Conservation (phyloP, 345 rosid species). For the Passiflora organensis region DNA sequence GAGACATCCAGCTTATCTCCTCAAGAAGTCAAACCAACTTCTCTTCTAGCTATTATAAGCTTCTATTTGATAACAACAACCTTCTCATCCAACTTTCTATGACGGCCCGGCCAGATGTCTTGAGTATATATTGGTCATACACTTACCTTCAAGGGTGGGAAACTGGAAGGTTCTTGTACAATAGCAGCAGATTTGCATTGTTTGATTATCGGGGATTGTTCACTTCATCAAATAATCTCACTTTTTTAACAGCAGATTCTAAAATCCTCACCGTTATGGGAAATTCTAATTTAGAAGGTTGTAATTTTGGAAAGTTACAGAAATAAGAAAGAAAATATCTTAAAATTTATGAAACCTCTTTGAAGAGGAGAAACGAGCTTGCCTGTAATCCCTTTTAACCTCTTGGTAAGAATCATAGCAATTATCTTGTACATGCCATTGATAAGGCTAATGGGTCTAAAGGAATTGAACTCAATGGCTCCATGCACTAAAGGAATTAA, state of each 20-base stretch:
- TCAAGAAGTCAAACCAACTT: conserved; percentile 2
- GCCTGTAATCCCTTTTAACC: too few relatives aligned
- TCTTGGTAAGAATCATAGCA: too few relatives aligned
- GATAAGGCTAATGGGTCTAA: too few relatives aligned
- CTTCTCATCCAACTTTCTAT: conserved; percentile 6
- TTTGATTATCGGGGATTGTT: conserved; percentile 1
- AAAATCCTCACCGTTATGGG: too few relatives aligned
- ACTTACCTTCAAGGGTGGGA: not conserved
- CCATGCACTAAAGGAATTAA: not conserved
- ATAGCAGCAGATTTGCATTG: conserved; percentile 5
- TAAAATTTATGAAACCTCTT: too few relatives aligned
- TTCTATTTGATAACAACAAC: conserved; percentile 4
- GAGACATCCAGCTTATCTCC: conserved; percentile 3
- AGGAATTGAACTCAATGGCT: not conserved
- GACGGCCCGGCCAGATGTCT: conserved; percentile 3
- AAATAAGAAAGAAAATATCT: too few relatives aligned
- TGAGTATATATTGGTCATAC: conserved; percentile 9
- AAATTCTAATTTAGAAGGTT: too few relatives aligned
- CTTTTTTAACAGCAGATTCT: not conserved
- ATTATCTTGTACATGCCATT: too few relatives aligned
- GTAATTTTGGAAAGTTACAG: too few relatives aligned
- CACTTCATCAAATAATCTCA: conserved; percentile 3
- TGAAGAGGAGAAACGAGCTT: too few relatives aligned
- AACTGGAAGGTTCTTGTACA: conserved; percentile 1
- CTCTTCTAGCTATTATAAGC: conserved; percentile 6